These are phyloP conservation scores for Trichaptum fuscoviolaceum DNA, from an alignment of 768 basidiomycete species.

Conservation along the genomic window DNA sequence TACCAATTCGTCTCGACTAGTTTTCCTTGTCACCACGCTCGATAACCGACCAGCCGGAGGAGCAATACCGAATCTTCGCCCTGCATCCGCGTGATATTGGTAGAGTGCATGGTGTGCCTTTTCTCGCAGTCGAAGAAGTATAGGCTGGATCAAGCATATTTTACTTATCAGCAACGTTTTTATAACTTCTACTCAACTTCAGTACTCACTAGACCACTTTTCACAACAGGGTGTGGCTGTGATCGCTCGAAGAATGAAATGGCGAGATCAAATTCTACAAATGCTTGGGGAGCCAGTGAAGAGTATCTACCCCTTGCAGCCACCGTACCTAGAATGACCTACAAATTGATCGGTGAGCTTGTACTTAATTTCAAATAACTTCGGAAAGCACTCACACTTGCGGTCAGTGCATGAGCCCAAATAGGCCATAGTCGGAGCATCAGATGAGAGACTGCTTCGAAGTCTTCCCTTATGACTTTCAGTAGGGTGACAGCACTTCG, in stretches of 20 bases:
- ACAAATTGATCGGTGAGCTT: not conserved
- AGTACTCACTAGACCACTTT: not conserved
- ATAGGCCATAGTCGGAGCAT: constrained; percentile 60
- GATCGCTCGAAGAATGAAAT: constrained; percentile 49
- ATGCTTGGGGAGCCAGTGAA: constrained; percentile 62
- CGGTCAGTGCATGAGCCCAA: constrained; percentile 55
- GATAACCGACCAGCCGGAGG: not conserved
- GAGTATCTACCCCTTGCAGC: constrained; percentile 44
- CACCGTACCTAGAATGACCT: constrained; percentile 59
- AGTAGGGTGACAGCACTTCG: constrained; percentile 53
- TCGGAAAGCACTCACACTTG: constrained; percentile 23
- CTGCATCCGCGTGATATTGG: not conserved
- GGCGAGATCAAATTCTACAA: constrained; percentile 60
- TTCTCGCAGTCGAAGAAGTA: constrained; percentile 54
- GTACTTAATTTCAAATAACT: too few relatives aligned
- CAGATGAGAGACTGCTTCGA: constrained; percentile 53
- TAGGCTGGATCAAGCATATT: constrained; percentile 37
- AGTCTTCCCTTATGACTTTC: constrained; percentile 45
- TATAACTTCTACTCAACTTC: not conserved
- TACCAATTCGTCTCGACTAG: not conserved
- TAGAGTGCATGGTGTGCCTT: constrained; percentile 57
- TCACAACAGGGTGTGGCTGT: not conserved
- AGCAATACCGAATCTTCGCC: not conserved
- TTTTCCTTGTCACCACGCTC: not conserved
- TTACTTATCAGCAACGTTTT: not conserved